Conservation (phyloP, 2,329 filamentous ascomycete species). For the Hymenoscyphus fructigenus region DNA sequence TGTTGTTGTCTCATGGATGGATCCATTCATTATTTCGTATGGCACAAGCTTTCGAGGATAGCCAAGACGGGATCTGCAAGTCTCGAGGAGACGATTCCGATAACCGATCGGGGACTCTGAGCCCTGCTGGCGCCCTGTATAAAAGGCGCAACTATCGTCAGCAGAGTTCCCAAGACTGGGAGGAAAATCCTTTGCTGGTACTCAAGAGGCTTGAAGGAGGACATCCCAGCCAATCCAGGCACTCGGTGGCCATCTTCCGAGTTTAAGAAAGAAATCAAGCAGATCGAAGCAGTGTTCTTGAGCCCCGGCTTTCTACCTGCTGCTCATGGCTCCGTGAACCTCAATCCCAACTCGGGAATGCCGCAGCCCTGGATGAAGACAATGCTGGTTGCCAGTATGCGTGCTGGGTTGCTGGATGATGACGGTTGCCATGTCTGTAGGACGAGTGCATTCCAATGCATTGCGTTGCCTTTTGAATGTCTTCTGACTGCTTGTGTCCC, state of each 20-base stretch:
- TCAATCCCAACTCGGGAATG: neutral
- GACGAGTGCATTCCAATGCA: neutral
- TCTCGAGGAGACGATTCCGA: neutral
- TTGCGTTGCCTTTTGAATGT: neutral
- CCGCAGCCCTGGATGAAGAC: neutral
- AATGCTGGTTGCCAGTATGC: neutral
- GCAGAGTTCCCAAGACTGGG: conserved; percentile 7
- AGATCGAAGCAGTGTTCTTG: neutral
- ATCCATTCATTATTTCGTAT: neutral
- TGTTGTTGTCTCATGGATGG: neutral
- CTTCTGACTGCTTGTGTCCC: conserved; percentile 1
- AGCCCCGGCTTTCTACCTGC: neutral
- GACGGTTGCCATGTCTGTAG: neutral
- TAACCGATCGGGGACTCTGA: conserved; percentile 10
- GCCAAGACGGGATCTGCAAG: conserved; percentile 10
- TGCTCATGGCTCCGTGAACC: neutral
- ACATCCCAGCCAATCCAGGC: conserved; percentile 1
- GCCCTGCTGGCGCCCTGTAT: conserved; percentile 8
- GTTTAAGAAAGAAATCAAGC: neutral
- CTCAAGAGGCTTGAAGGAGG: neutral
- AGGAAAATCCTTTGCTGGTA: conserved; percentile 8
- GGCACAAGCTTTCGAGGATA: conserved; percentile 4
- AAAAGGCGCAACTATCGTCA: conserved; percentile 14
- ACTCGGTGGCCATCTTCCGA: conserved; percentile 3
- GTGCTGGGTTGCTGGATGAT: neutral